phyloP scores from a whole-genome alignment of 169 alveolate genomes.

The Miamiensis avidus region DNA sequence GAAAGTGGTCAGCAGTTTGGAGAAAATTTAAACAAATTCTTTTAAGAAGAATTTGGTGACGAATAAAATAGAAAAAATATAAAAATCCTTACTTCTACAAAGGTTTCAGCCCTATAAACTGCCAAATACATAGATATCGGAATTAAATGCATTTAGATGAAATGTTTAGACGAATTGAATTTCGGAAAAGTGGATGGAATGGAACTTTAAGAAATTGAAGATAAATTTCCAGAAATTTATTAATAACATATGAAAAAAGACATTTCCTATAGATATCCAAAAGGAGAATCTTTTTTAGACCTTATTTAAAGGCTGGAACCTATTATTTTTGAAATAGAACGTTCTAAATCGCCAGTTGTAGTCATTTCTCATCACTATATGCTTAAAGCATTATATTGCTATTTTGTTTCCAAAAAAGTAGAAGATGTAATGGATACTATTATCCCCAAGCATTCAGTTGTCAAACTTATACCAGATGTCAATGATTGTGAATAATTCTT shows the following conservation, averaged over 20 bases:
- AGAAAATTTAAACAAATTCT: background rate
- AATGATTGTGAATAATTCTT: conserved; percentile 10
- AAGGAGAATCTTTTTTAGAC: conserved; percentile 55
- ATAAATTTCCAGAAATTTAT: conserved; percentile 19
- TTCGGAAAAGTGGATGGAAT: conserved; percentile 20
- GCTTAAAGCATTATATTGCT: conserved; percentile 40
- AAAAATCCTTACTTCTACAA: conserved; percentile 18
- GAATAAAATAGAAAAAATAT: conserved; percentile 14
- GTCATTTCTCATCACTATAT: conserved; percentile 45
- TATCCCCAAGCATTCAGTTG: conserved; percentile 41
- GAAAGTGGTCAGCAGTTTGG: background rate
- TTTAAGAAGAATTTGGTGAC: conserved; percentile 2
- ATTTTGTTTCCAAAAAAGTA: conserved; percentile 29
- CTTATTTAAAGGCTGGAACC: conserved; percentile 48
- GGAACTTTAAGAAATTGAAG: conserved; percentile 7
- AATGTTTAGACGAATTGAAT: conserved; percentile 29
- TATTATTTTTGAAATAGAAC: conserved; percentile 41
- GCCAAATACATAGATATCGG: background rate
- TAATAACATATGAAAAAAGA: conserved; percentile 30
- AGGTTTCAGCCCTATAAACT: conserved; percentile 20
- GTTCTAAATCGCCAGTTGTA: conserved; percentile 37
- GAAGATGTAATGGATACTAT: conserved; percentile 25
- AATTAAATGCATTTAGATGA: conserved; percentile 4
- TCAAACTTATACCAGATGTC: conserved; percentile 42
- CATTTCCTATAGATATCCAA: conserved; percentile 47